These are phyloP conservation scores for Dendrobium chrysotoxum DNA, from an alignment of 106 monocot species.

Conservation along the genomic window DNA sequence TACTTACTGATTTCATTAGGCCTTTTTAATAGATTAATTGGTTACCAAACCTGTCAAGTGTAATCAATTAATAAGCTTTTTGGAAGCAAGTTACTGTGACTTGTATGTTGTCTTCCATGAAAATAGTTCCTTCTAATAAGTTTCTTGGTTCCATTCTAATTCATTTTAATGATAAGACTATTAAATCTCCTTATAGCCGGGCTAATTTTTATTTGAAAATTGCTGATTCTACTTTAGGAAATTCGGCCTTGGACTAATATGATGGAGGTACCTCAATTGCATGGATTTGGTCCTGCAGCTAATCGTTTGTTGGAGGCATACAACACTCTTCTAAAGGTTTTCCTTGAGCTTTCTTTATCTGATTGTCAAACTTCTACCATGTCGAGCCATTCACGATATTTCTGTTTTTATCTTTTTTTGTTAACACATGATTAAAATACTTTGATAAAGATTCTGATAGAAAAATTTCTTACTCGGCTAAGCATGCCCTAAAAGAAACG, in stretches of 20 bases:
- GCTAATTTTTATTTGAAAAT: neutral
- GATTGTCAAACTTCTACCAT: neutral
- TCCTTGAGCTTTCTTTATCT: neutral
- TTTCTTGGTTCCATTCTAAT: neutral
- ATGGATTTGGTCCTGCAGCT: slow-evolving; percentile 96
- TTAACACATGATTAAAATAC: neutral
- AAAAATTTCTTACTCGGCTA: too few relatives aligned
- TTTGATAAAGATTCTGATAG: neutral
- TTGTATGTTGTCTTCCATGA: neutral
- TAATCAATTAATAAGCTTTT: neutral
- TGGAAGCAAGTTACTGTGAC: neutral
- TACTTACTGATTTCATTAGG: neutral
- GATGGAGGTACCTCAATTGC: slow-evolving; percentile 98
- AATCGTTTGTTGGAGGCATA: slow-evolving; percentile 95
- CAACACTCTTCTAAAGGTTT: slow-evolving; percentile 77
- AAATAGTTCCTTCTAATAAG: neutral
- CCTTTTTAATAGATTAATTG: neutral
- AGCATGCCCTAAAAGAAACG: too few relatives aligned
- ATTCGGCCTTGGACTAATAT: slow-evolving; percentile 99
- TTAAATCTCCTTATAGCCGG: neutral
- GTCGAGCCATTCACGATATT: neutral
- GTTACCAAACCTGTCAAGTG: neutral
- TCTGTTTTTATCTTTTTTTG: neutral
- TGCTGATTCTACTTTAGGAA: slow-evolving; percentile 37
- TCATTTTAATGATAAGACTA: neutral